Conservation (phyloP, 2,329 filamentous ascomycete species). For the Penicillium decumbens region DNA sequence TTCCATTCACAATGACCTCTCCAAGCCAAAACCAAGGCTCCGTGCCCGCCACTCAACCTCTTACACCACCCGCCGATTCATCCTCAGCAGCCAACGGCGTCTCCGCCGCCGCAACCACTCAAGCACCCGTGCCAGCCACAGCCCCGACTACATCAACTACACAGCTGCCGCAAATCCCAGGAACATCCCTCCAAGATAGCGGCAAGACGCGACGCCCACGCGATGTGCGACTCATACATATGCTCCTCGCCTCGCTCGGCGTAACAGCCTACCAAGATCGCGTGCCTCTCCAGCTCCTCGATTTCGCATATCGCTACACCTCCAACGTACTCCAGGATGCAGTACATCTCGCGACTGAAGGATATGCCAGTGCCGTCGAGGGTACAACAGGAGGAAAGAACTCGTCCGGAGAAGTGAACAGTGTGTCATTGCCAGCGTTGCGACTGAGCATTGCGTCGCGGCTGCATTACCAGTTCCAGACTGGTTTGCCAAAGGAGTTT, state of each 20-base stretch:
- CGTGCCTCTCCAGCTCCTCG: constrained; percentile 50
- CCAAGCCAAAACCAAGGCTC: constrained; percentile 31
- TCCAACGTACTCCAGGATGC: constrained; percentile 51
- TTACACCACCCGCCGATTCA: constrained; percentile 44
- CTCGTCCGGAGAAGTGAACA: constrained; percentile 42
- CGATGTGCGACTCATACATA: constrained; percentile 49
- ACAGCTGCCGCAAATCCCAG: constrained; percentile 37
- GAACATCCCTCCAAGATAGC: constrained; percentile 45
- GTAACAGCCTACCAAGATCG: constrained; percentile 50
- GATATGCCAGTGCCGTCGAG: constrained; percentile 42
- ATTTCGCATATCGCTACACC: constrained; percentile 53
- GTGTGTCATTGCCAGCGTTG: constrained; percentile 54
- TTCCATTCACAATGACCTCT: constrained; percentile 31
- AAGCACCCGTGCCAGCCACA: constrained; percentile 14
- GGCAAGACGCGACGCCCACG: constrained; percentile 47
- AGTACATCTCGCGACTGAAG: constrained; percentile 49
- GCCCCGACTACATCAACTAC: constrained; percentile 22
- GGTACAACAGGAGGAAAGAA: constrained; percentile 32
- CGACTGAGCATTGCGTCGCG: constrained; percentile 58
- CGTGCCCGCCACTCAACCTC: constrained; percentile 34
- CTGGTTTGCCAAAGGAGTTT: constrained; percentile 58
- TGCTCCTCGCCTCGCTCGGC: constrained; percentile 48
- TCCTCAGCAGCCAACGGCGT: constrained; percentile 25
- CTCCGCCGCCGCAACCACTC: constrained; percentile 20
- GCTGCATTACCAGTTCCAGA: constrained; percentile 57